Conservation (phyloP, 352 stramenopile genomes). For the Pythium guiyangense region DNA sequence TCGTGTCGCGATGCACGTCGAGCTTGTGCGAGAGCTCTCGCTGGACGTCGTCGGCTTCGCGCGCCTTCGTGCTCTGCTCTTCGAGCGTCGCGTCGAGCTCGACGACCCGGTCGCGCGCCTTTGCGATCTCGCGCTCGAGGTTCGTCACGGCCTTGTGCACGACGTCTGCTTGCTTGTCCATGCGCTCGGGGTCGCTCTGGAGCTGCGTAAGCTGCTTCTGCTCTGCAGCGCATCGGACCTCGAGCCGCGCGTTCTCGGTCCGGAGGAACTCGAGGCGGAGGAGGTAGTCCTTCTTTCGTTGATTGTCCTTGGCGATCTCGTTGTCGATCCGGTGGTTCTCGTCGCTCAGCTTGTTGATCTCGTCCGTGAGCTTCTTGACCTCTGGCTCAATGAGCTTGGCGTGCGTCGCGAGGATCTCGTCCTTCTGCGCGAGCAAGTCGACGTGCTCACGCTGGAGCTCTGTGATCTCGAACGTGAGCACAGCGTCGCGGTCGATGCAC, state of each 20-base stretch:
- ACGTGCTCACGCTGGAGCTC: conserved; percentile 82
- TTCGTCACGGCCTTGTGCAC: conserved; percentile 76
- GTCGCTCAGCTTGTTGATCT: conserved; percentile 60
- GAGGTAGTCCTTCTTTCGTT: conserved; percentile 62
- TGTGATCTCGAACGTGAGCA: conserved; percentile 84
- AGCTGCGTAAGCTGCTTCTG: conserved; percentile 62
- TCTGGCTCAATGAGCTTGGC: conserved; percentile 83
- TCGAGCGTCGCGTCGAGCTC: conserved; percentile 39
- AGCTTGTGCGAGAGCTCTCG: conserved; percentile 82
- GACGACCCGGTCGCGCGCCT: conserved; percentile 26
- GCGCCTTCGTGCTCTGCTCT: conserved; percentile 43
- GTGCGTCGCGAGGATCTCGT: conserved; percentile 72
- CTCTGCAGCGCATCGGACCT: conserved; percentile 37
- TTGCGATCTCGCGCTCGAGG: conserved; percentile 63
- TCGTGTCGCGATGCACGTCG: conserved; percentile 86
- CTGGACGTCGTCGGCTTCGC: conserved; percentile 76
- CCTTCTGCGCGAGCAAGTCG: conserved; percentile 66
- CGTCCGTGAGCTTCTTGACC: conserved; percentile 60
- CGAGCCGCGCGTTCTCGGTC: conserved; percentile 57
- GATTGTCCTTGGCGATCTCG: conserved; percentile 65
- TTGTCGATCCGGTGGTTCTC: conserved; percentile 63
- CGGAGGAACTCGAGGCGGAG: conserved; percentile 53
- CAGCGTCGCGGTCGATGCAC: conserved; percentile 71
- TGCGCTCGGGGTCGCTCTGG: conserved; percentile 71
- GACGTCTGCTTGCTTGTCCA: conserved; percentile 83